Conservation (phyloP, 139 green algal species). For the Mesotaenium endlicherianum region DNA sequence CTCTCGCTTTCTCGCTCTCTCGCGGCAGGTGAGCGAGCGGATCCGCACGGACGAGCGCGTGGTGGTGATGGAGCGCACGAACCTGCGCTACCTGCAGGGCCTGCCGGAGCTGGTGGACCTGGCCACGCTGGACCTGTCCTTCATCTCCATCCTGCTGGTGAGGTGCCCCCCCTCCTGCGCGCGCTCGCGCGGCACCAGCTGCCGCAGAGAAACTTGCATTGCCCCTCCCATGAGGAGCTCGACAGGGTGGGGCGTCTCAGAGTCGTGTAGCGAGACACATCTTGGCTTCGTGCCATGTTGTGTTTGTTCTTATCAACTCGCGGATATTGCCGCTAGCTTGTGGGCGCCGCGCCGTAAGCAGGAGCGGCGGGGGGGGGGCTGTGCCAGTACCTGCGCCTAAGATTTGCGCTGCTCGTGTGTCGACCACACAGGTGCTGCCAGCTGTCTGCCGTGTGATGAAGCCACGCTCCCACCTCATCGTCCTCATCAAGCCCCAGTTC, state of each 20-base stretch:
- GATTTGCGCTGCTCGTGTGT: too few relatives aligned
- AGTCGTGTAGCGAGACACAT: too few relatives aligned
- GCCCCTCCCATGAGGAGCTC: background rate
- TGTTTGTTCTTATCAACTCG: too few relatives aligned
- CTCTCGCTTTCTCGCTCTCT: too few relatives aligned
- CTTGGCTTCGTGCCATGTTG: too few relatives aligned
- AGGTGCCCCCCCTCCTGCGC: constrained; percentile 24
- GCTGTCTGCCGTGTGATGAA: constrained; percentile 62
- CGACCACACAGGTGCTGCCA: constrained; percentile 56
- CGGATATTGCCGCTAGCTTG: too few relatives aligned
- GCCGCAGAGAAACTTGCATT: background rate
- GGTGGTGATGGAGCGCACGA: constrained; percentile 87
- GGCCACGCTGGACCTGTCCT: constrained; percentile 91
- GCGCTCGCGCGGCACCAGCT: background rate
- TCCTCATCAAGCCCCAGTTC: constrained; percentile 98
- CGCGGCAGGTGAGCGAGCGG: constrained; percentile 83
- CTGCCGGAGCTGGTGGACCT: constrained; percentile 69
- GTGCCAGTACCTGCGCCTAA: too few relatives aligned
- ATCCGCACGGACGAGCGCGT: constrained; percentile 77
- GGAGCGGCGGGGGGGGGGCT: too few relatives aligned
- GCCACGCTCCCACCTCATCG: constrained; percentile 66
- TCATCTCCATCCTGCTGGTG: constrained; percentile 82
- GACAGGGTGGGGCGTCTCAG: too few relatives aligned
- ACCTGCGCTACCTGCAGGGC: constrained; percentile 78
- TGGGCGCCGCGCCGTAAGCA: too few relatives aligned